These are phyloP conservation scores for Jackrogersella minutella DNA, from an alignment of 495 filamentous ascomycete species.

Conservation along the genomic window DNA sequence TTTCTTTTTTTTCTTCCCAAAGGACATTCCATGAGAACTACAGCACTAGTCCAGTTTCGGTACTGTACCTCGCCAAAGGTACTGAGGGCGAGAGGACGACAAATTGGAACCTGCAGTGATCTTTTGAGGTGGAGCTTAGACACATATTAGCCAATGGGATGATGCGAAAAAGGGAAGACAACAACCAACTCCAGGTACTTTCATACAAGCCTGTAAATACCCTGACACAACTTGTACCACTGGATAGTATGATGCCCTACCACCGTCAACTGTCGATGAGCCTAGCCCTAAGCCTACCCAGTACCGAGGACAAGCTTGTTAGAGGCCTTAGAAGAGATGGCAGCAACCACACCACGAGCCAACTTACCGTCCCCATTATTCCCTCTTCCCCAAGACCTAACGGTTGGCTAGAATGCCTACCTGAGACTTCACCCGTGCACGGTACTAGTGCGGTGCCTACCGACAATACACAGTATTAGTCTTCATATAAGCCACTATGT, in stretches of 20 bases:
- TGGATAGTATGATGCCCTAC: slow-evolving; percentile 4
- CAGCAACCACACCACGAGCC: neutral
- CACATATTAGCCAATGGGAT: neutral
- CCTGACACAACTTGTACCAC: neutral
- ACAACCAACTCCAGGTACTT: neutral
- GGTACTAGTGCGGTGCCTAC: slow-evolving; percentile 6
- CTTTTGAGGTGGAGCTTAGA: neutral
- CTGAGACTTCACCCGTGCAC: slow-evolving; percentile 1
- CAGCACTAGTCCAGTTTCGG: neutral
- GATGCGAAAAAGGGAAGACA: neutral
- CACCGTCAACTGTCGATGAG: neutral
- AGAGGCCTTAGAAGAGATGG: neutral
- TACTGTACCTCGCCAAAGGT: neutral
- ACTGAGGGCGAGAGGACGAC: neutral
- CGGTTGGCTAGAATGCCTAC: slow-evolving; percentile 5
- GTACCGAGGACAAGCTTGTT: neutral
- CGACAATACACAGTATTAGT: neutral
- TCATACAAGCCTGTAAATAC: neutral
- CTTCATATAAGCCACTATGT: slow-evolving; percentile 3
- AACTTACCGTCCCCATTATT: neutral
- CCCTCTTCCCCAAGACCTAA: neutral
- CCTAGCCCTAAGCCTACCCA: neutral
- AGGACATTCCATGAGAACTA: neutral
- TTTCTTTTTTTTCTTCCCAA: neutral
- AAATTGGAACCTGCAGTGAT: slow-evolving; percentile 11